Base-by-base conservation (phyloP, 2,329 filamentous ascomycete species). In the Penicillium decumbens region DNA sequence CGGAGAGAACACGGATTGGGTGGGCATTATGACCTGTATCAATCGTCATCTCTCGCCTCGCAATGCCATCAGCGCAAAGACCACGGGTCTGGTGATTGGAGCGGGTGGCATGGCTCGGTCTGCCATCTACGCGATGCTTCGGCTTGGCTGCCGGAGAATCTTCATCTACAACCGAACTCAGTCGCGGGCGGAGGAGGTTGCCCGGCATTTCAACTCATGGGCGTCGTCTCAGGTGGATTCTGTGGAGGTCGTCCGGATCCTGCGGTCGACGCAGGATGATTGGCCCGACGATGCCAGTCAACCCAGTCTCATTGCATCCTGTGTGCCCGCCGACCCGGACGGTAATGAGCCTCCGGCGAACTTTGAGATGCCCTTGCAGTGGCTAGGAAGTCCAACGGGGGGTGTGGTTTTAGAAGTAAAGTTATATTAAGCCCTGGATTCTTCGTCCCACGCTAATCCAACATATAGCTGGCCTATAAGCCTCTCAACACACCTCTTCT, bases 61-160 rank as follows among this genome's bases (percentile, higher is more conserved):
- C 13, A 82, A 82, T 53, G 77, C 78, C 0, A 77, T 83, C 29
- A 75, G 77, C 41, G 67, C 70, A 5, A 76, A 72, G 41, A 78
- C 74, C 1, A 78, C 77, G 4, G 78, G 74, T 12, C 65, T 83
- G 3, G 72, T 83, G 3, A 74, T 81, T 54, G 80, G 80, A 8
- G 78, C 80, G n/a, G 80, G 80, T 38, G 87, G 88, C 6, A 91
- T 91, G 87, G 87, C 85, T 7, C 78, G 88, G 51, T 86, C 87
- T 3, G 85, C 87, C 1, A 80, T 89, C 2, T 92, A 92, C 59
- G 83, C 87, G 1, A 83, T 92, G 80, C 76, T 91, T 23, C 85
- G 88, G 59, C 75, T 91, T 6, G 88, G 87, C 3, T 87, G 89
- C 42, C 81, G 82, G 51, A 87, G 87, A 56, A 86, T 92, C 41